Evolutionary conservation across 495 filamentous ascomycete species (phyloP), one percentile per base, ranked within the genome.

Genomic region (Talaromyces stipitatus): DNA sequence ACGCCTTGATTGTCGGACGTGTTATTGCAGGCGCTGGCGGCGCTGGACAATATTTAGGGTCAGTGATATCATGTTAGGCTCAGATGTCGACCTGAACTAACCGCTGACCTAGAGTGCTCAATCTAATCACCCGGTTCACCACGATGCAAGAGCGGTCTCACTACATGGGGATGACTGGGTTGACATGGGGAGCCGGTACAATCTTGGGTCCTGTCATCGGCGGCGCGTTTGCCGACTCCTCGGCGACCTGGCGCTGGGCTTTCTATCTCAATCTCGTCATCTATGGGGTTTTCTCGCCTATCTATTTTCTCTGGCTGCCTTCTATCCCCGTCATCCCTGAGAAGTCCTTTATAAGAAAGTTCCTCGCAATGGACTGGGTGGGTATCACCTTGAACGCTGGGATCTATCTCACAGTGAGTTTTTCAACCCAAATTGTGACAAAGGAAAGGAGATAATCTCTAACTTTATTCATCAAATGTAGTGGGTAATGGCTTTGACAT

Each of bases 261-360:
- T 88, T 88, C 63, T 89, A 85, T 66, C 77, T 88, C 61, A 89
- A 86, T 63, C 69, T 86, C 14, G 59, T 72, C 48, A 68, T 83
- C 14, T 76, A 71, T 26, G 83, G 64, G 6, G 54, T 75, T 7
- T 69, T 70, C 14, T 65, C 74, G 0, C 78, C 79, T 0, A 66
- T 78, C 33, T 81, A 75, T 55, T 12, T 85, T 38, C 71, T 83
- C 57, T 60, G 76, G 56, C 62, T 85, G 6, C 80, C 78, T 7
- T 33, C 20, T 61, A 52, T 60, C 12, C 59, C 60, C 20, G 56
- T 56, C 23, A 54, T 45, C 4, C 32, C 61, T 4, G 59, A 56
- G 27, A 36, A 48, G 47, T 36, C 62, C 2, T 11, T 66, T 7
- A 3, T 50, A 9, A 5, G 43, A 3, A 56, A 61, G 0, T 24